A percentile compares a stretch with the other conserved stretches of the same genome.
phyloP scores from a whole-genome alignment of 116 monocot genomes.

The Trichopus zeylanicus region DNA sequence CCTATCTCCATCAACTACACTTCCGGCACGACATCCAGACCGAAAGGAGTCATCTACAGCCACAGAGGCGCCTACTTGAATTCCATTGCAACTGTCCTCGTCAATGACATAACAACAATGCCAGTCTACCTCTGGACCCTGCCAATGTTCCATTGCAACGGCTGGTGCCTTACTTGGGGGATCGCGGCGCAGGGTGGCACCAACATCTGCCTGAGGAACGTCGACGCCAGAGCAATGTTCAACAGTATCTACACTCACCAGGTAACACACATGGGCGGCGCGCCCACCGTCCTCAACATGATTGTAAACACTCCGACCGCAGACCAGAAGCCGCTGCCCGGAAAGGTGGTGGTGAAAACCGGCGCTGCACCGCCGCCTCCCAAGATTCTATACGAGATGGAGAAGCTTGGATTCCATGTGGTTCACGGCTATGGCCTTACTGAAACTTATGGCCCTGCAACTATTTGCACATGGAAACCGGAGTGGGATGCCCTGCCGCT shows the following conservation, averaged over 20 bases:
- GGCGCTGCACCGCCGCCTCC: slow-evolving; percentile 13
- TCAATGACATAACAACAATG: slow-evolving; percentile 19
- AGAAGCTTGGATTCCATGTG: slow-evolving; percentile 4
- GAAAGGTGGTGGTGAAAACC: not conserved
- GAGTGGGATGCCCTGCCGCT: slow-evolving; percentile 1
- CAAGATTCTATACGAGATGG: not conserved
- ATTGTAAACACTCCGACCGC: slow-evolving; percentile 2
- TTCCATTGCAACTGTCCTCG: slow-evolving; percentile 21
- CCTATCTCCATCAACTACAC: slow-evolving; percentile 40
- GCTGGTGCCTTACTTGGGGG: slow-evolving; percentile 10
- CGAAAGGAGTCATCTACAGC: slow-evolving; percentile 44
- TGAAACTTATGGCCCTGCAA: slow-evolving; percentile 1
- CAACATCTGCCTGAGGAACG: slow-evolving; percentile 7
- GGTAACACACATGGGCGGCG: slow-evolving; percentile 15
- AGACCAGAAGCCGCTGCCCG: slow-evolving; percentile 7
- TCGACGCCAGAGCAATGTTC: slow-evolving; percentile 12
- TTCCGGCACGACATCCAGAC: slow-evolving; percentile 34
- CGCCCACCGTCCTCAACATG: slow-evolving; percentile 15
- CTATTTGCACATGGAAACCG: not conserved
- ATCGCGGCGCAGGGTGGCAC: slow-evolving; percentile 10
- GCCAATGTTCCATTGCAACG: slow-evolving; percentile 19
- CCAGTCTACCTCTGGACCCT: slow-evolving; percentile 48
- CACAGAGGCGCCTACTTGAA: slow-evolving; percentile 33
- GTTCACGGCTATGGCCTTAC: slow-evolving; percentile 15
- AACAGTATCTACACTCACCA: not conserved